Evolutionary conservation across 257 asterid species (phyloP).

Genomic region (Schizonepeta tenuifolia): DNA sequence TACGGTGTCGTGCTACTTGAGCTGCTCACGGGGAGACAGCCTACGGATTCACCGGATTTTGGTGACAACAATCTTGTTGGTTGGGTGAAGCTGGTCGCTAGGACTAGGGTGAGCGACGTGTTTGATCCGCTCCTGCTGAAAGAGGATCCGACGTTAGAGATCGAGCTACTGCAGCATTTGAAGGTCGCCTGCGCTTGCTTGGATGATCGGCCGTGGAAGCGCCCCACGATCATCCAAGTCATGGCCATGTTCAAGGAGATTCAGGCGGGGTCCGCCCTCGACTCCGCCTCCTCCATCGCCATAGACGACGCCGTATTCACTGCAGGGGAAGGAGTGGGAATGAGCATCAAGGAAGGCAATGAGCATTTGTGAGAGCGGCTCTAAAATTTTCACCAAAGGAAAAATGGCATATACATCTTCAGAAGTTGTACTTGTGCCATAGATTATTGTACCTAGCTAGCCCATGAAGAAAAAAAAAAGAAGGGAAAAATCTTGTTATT

Average conservation of each 20-base stretch:
- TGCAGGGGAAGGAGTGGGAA: slow-evolving; percentile 59
- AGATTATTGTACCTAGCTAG: slow-evolving; percentile 55
- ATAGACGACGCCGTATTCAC: slow-evolving; percentile 47
- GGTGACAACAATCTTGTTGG: slow-evolving; percentile 96
- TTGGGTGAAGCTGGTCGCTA: slow-evolving; percentile 84
- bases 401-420: not conserved
- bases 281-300: slow-evolving; percentile 56
- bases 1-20: slow-evolving; percentile 89
- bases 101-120: slow-evolving; percentile 64
- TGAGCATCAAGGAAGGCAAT: slow-evolving; percentile 88
- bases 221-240: slow-evolving; percentile 89
- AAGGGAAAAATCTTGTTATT: slow-evolving; percentile 42
- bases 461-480: slow-evolving; percentile 18
- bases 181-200: slow-evolving; percentile 76
- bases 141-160: slow-evolving; percentile 76
- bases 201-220: slow-evolving; percentile 81
- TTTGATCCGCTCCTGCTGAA: slow-evolving; percentile 64
- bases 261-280: slow-evolving; percentile 76
- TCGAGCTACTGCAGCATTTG: slow-evolving; percentile 76
- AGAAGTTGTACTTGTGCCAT: slow-evolving; percentile 27
- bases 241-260: slow-evolving; percentile 87
- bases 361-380: slow-evolving; percentile 63
- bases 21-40: slow-evolving; percentile 82
- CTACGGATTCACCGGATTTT: slow-evolving; percentile 86
- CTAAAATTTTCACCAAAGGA: slow-evolving; percentile 27